phyloP scores from a whole-genome alignment of 2,329 filamentous ascomycete species.

The Fusarium transvaalense region DNA sequence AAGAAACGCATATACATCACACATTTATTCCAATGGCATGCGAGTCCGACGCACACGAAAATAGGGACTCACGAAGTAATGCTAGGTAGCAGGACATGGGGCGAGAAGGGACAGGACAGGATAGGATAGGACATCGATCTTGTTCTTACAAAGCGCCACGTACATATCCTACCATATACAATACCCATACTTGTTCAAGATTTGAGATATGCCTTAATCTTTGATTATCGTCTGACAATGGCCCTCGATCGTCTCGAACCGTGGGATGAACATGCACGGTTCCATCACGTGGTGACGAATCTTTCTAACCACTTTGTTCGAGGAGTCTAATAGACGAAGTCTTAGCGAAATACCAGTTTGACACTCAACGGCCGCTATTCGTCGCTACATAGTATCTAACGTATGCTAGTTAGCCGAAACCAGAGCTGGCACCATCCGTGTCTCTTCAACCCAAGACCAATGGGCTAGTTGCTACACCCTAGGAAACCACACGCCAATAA shows the following conservation, averaged over 20 bases:
- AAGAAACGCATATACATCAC: slow-evolving; percentile 20
- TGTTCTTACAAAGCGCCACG: slow-evolving; percentile 18
- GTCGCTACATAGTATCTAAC: no score
- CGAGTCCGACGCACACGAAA: slow-evolving; percentile 34
- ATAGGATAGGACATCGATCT: slow-evolving; percentile 21
- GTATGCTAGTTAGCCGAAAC: slow-evolving; percentile 9
- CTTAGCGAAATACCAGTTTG: slow-evolving; percentile 21
- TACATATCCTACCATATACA: slow-evolving; percentile 41
- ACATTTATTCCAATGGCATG: slow-evolving; percentile 17
- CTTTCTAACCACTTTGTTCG: neutral
- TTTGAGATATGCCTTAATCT: slow-evolving; percentile 6
- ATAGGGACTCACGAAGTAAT: slow-evolving; percentile 40
- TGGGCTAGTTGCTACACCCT: no score
- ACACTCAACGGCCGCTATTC: slow-evolving; percentile 33
- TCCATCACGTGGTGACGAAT: neutral
- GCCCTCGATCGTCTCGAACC: neutral
- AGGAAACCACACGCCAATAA: no score
- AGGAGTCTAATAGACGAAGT: slow-evolving; percentile 2
- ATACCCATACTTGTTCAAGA: slow-evolving; percentile 42
- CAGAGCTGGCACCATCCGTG: slow-evolving; percentile 10
- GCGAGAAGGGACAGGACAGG: slow-evolving; percentile 6
- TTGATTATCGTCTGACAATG: neutral
- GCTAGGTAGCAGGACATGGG: slow-evolving; percentile 27
- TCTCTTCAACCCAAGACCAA: neutral
- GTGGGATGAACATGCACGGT: neutral